phyloP scores from a whole-genome alignment of 2,329 filamentous ascomycete genomes.

The Macroventuria anomochaeta region DNA sequence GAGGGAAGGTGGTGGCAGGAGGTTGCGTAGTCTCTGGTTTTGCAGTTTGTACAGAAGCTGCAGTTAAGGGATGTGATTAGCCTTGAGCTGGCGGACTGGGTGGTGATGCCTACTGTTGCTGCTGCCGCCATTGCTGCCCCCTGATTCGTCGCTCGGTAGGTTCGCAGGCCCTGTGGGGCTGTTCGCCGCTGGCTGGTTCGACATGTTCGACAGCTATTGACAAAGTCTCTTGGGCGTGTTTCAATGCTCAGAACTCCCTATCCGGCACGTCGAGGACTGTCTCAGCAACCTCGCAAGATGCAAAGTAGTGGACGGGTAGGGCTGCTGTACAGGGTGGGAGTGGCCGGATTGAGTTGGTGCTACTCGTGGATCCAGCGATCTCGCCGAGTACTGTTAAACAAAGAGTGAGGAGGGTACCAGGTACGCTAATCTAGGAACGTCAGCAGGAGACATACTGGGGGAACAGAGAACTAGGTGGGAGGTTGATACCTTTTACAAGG shows the following conservation, averaged over 20 bases:
- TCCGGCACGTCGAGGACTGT: background rate
- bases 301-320: background rate
- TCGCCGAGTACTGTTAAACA: constrained; percentile 19
- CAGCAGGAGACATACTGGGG: background rate
- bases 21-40: constrained; percentile 40
- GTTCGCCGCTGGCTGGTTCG: constrained; percentile 8
- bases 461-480: background rate
- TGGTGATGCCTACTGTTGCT: constrained; percentile 40
- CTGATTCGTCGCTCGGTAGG: constrained; percentile 39
- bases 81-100: constrained; percentile 3
- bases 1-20: constrained; percentile 63
- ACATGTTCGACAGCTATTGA: constrained; percentile 1
- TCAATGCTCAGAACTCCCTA: background rate
- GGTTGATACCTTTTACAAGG: constrained; percentile 27
- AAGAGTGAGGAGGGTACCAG: background rate
- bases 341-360: constrained; percentile 17
- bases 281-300: background rate
- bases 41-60: constrained; percentile 42
- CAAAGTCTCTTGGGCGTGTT: background rate
- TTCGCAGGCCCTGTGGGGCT: constrained; percentile 38
- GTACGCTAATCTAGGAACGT: constrained; percentile 9
- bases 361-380: constrained; percentile 22
- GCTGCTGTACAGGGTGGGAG: background rate
- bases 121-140: constrained; percentile 33
- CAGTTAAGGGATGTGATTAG: constrained; percentile 27